Evolutionary conservation across 352 stramenopile species (phyloP), one percentile per base, ranked within the genome.

Genomic region (Globisporangium middletonii): DNA sequence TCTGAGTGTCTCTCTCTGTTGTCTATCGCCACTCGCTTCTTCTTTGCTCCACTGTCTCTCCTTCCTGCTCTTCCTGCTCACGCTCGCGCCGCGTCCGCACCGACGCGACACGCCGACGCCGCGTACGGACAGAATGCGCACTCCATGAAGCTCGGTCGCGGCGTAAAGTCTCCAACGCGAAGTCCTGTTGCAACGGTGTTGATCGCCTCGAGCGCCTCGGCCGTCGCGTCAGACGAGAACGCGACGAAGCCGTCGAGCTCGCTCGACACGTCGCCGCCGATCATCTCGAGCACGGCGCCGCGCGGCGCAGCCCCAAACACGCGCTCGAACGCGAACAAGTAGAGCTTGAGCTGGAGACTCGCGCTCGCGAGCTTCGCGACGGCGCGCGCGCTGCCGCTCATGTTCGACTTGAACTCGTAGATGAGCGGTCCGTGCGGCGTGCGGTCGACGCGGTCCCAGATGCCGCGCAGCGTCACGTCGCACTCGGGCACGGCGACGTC

Each of bases 341-440:
- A 94, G 51, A 92, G 60, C 67, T 92, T 77, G 16, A 94, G 73
- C 67, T 94, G 84, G 2, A 92, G 66, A 53, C 83, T 94, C n/a
- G 88, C 67, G 19, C 67, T 57, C 12, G 82, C 79, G 2, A 86
- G 57, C 46, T 70, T 75, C 27, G 64, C 60, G 59, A 89, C 69
- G 18, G 91, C 77, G 5, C 84, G 77, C 3, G 57, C 47, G 16
- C 68, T 61, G 7, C 71, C 71, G 47, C 75, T 72, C 55, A 90
- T 73, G 50, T 92, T 92, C 12, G 84, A 86, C 62, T 94, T 94
- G 68, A 92, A 94, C 65, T 94, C 84, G 52, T 87, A 75, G 23
- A 94, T 86, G 11, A 91, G 60, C 2, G 77, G 60, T 13, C 58
- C 60, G 12, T 33, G 61, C 27, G 64, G 46, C 26, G 68, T 57